These are phyloP conservation scores for Fusarium continuum DNA, from an alignment of 2,329 filamentous ascomycete genomes.

Conservation along the genomic window DNA sequence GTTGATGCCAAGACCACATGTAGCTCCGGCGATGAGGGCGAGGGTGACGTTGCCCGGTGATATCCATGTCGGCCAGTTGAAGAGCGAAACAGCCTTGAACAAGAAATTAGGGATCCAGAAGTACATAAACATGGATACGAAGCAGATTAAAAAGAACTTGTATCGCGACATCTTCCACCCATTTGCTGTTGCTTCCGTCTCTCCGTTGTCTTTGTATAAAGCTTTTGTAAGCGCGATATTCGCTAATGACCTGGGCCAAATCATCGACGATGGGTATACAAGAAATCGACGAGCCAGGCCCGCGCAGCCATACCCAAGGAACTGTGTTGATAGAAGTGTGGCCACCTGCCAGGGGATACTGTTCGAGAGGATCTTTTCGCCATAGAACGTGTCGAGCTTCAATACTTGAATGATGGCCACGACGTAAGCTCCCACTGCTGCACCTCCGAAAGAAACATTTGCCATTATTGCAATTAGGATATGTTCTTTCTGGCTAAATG, in stretches of 20 bases:
- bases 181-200: constrained; percentile 34
- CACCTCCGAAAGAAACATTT: constrained; percentile 55
- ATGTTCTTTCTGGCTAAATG: constrained; percentile 64
- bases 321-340: constrained; percentile 57
- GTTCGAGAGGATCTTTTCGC: constrained; percentile 48
- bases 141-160: constrained; percentile 56
- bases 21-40: constrained; percentile 48
- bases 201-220: constrained; percentile 23
- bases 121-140: constrained; percentile 58
- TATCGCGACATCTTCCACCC: constrained; percentile 41
- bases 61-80: constrained; percentile 64
- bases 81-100: constrained; percentile 56
- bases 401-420: constrained; percentile 58
- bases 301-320: constrained; percentile 62
- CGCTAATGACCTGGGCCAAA: constrained; percentile 61
- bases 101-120: constrained; percentile 62
- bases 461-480: constrained; percentile 65
- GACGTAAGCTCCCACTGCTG: constrained; percentile 53
- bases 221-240: constrained; percentile 55
- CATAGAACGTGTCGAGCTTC: constrained; percentile 56
- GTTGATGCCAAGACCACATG: constrained; percentile 52
- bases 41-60: constrained; percentile 51
- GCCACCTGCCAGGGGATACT: constrained; percentile 57
- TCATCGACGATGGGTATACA: constrained; percentile 58
- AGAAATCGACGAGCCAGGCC: constrained; percentile 58